These are phyloP conservation scores for Rehmannia glutinosa DNA, from an alignment of 257 asterid species.

Conservation along the genomic window DNA sequence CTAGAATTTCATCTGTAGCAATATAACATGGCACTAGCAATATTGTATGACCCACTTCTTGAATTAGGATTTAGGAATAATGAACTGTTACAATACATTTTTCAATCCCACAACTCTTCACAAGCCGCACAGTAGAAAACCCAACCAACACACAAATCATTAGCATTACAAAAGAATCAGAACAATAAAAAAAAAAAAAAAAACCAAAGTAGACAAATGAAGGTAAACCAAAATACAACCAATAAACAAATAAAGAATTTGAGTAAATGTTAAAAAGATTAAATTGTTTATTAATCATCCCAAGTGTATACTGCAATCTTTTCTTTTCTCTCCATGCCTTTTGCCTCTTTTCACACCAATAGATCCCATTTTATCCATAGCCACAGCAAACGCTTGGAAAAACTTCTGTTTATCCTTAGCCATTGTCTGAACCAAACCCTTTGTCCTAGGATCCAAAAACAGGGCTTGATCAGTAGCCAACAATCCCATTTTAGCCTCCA, in stretches of 20 bases:
- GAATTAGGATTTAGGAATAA: too few relatives aligned
- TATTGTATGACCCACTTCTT: too few relatives aligned
- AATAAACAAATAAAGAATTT: conserved; percentile 5
- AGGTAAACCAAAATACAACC: conserved; percentile 15
- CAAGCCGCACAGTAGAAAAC: too few relatives aligned
- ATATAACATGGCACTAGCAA: too few relatives aligned
- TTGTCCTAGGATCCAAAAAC: conserved; percentile 73
- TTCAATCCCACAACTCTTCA: too few relatives aligned
- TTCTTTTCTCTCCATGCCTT: conserved; percentile 79
- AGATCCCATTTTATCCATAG: conserved; percentile 96
- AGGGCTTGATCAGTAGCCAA: conserved; percentile 72
- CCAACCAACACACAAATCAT: too few relatives aligned
- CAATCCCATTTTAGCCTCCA: conserved; percentile 74
- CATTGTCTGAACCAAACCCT: conserved; percentile 58
- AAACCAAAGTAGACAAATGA: too few relatives aligned
- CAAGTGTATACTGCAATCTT: conserved; percentile 54
- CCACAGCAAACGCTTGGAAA: conserved; percentile 61
- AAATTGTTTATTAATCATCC: conserved; percentile 11
- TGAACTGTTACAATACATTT: too few relatives aligned
- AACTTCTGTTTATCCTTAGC: conserved; percentile 73
- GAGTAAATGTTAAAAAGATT: background rate
- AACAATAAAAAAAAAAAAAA: background rate
- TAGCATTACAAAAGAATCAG: conserved; percentile 30
- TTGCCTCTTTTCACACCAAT: conserved; percentile 83
- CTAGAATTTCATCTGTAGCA: too few relatives aligned